Conservation (phyloP, 2,329 filamentous ascomycete genomes). For the Fusarium miscanthi region DNA sequence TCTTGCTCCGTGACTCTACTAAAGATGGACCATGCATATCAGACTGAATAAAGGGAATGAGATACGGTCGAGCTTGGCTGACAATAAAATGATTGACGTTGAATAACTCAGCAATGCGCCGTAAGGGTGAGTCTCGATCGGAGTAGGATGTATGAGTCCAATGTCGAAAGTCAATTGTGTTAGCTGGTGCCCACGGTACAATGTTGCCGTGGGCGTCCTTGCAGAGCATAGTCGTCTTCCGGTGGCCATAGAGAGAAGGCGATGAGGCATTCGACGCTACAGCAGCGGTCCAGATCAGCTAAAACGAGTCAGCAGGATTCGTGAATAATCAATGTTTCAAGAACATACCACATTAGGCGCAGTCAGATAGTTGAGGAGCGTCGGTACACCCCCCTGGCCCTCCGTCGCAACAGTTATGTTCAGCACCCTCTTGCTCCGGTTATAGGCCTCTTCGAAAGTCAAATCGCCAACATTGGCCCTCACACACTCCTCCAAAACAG, state of each 20-base stretch:
- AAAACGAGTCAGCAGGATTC: constrained; percentile 14
- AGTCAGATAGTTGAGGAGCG: constrained; percentile 90
- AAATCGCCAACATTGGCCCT: constrained; percentile 86
- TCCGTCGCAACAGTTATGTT: constrained; percentile 91
- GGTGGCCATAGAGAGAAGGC: constrained; percentile 71
- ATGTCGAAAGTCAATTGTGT: constrained; percentile 72
- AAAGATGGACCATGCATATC: constrained; percentile 81
- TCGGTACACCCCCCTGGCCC: constrained; percentile 80
- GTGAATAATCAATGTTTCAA: neutral
- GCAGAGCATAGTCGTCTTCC: constrained; percentile 75
- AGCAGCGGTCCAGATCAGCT: constrained; percentile 84
- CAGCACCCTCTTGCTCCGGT: constrained; percentile 83
- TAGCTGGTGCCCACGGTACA: constrained; percentile 76
- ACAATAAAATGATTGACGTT: constrained; percentile 97
- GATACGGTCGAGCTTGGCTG: constrained; percentile 89
- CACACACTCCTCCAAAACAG: constrained; percentile 85
- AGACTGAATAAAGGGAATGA: constrained; percentile 85
- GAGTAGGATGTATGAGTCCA: constrained; percentile 74
- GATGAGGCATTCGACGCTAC: constrained; percentile 79
- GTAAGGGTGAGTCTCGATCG: constrained; percentile 73
- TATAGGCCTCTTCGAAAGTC: constrained; percentile 93
- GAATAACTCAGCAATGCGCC: constrained; percentile 83
- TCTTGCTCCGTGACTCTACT: constrained; percentile 67
- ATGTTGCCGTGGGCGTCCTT: constrained; percentile 80
- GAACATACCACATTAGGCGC: constrained; percentile 87